Percentiles rank a stretch among this genome's conserved stretches.
These are phyloP conservation scores for Hypsizygus marmoreus DNA, from an alignment of 768 basidiomycete genomes.

Conservation along the genomic window DNA sequence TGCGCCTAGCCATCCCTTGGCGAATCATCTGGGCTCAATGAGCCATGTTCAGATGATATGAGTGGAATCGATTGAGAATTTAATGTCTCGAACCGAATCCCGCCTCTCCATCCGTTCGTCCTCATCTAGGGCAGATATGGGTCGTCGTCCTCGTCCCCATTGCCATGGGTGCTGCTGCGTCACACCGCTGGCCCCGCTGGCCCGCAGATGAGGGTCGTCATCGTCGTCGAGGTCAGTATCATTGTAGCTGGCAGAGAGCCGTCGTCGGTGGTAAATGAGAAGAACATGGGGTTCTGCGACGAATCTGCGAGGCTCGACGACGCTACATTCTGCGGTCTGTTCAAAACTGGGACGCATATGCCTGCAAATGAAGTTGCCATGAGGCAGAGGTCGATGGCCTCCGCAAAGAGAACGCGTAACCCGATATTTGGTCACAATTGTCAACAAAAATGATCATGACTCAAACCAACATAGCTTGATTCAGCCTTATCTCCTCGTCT, in stretches of 20 bases:
- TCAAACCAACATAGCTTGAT: too few relatives aligned
- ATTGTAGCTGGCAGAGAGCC: conserved; percentile 48
- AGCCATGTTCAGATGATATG: conserved; percentile 31
- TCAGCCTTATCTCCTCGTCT: too few relatives aligned
- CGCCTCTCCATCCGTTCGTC: conserved; percentile 41
- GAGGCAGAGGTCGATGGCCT: too few relatives aligned
- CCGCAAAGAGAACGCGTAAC: too few relatives aligned
- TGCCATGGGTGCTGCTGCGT: conserved; percentile 27
- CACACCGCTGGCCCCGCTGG: conserved; percentile 34
- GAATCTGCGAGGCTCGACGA: conserved; percentile 54
- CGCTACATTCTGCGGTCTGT: conserved; percentile 44
- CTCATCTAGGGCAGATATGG: conserved; percentile 75
- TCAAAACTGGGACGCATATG: conserved; percentile 81
- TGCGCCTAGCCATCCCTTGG: conserved; percentile 71
- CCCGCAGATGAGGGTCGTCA: conserved; percentile 71
- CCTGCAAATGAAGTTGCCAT: conserved; percentile 72
- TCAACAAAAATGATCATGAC: too few relatives aligned
- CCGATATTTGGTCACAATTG: too few relatives aligned
- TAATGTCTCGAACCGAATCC: conserved; percentile 24
- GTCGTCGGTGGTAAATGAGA: conserved; percentile 81
- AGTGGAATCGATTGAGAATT: conserved; percentile 34
- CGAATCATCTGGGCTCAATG: conserved; percentile 32
- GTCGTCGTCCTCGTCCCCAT: conserved; percentile 59
- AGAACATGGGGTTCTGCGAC: conserved; percentile 84
- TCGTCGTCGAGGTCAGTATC: conserved; percentile 62